Conservation (phyloP, 768 basidiomycete genomes). For the Naematelia aurantialba region DNA sequence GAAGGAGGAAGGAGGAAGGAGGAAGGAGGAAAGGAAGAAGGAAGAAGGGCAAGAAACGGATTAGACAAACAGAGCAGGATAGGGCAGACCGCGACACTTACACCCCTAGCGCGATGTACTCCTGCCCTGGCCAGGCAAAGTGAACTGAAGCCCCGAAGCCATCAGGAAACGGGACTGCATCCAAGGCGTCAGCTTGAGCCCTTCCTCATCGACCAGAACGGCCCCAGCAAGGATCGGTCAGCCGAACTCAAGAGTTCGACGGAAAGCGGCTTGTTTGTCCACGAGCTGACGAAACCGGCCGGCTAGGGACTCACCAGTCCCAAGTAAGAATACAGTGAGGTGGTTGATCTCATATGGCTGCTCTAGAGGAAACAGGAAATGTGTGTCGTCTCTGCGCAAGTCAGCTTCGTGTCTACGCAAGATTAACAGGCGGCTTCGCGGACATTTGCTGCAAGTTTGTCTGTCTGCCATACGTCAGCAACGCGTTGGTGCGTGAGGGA, state of each 20-base stretch:
- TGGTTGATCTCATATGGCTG: slow-evolving; percentile 48
- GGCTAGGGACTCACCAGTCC: slow-evolving; percentile 46
- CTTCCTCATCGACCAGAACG: not conserved
- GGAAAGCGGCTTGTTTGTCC: too few species aligned
- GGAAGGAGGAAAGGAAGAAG: not conserved
- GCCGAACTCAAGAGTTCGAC: too few species aligned
- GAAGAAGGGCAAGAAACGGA: not conserved
- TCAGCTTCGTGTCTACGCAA: slow-evolving; percentile 4
- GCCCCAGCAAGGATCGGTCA: too few species aligned
- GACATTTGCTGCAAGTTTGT: slow-evolving; percentile 50
- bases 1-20: not conserved
- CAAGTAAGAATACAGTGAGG: slow-evolving; percentile 47
- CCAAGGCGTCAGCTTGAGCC: not conserved
- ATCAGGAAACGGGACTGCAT: slow-evolving; percentile 47
- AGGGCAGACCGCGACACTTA: too few species aligned
- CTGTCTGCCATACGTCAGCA: slow-evolving; percentile 37
- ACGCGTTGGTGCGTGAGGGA: slow-evolving; percentile 1
- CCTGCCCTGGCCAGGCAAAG: slow-evolving; percentile 47
- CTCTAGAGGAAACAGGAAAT: slow-evolving; percentile 48
- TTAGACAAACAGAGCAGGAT: not conserved
- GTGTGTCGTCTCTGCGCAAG: slow-evolving; percentile 43
- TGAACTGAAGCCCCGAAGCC: slow-evolving; percentile 49
- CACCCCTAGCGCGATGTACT: slow-evolving; percentile 46
- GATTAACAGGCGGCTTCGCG: too few species aligned
- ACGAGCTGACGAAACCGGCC: too few species aligned